phyloP scores from a whole-genome alignment of 192 early-diverging fungal species.

The Helicostylum pulchrum region DNA sequence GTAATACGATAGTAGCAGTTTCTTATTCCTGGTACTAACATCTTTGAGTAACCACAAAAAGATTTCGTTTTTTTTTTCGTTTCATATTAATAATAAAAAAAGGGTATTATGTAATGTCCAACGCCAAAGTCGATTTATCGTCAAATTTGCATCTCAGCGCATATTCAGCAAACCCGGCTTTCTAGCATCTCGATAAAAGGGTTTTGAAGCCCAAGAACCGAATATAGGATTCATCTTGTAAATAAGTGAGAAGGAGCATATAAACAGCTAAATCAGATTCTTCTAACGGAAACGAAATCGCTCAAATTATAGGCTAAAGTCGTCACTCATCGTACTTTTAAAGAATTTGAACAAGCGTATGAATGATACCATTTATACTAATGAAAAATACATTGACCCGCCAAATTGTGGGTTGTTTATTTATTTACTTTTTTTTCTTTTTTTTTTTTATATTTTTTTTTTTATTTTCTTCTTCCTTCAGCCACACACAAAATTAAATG shows the following conservation, averaged over 20 bases:
- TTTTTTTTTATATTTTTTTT: too few species aligned
- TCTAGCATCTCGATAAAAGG: slow-evolving; percentile 13
- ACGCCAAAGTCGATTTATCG: slow-evolving; percentile 20
- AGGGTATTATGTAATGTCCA: slow-evolving; percentile 6
- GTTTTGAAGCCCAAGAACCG: background rate
- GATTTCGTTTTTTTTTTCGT: too few species aligned
- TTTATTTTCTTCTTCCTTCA: background rate
- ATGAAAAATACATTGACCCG: too few species aligned
- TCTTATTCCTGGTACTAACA: too few species aligned
- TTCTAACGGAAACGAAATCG: background rate
- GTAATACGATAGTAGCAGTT: too few species aligned
- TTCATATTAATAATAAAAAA: too few species aligned
- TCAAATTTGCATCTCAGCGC: slow-evolving; percentile 21
- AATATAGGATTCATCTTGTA: slow-evolving; percentile 16
- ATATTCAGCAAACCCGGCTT: slow-evolving; percentile 24
- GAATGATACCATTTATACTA: too few species aligned
- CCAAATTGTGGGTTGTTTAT: too few species aligned
- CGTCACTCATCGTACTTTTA: slow-evolving; percentile 5
- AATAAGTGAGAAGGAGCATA: slow-evolving; percentile 14
- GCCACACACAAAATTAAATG: slow-evolving; percentile 2
- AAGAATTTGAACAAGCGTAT: too few species aligned
- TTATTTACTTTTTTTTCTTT: too few species aligned
- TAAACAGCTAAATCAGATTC: background rate
- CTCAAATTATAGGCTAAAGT: slow-evolving; percentile 13
- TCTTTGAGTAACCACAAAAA: too few species aligned